Percentiles rank a stretch among this genome's conserved stretches.
phyloP scores from a whole-genome alignment of 352 stramenopile genomes.

The Phytopythium helicoides region DNA sequence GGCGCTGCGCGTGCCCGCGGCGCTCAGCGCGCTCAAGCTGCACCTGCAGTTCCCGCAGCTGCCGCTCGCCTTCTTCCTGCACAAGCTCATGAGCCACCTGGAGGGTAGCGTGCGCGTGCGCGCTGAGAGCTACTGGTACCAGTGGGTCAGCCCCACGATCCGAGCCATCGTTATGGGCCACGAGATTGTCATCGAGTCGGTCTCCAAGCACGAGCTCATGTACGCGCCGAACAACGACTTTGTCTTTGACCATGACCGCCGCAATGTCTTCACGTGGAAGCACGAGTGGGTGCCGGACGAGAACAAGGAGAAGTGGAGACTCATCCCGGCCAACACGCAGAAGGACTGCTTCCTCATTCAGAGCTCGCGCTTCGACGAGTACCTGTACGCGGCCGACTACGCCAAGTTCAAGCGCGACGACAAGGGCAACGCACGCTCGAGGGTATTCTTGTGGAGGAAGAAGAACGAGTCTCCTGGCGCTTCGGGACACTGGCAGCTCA shows the following conservation, averaged over 20 bases:
- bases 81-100: conserved; percentile 61
- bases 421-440: conserved; percentile 43
- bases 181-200: conserved; percentile 33
- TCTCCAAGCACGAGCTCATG: conserved; percentile 36
- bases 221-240: conserved; percentile 43
- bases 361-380: conserved; percentile 54
- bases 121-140: conserved; percentile 64
- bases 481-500: conserved; percentile 60
- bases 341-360: conserved; percentile 68
- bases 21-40: conserved; percentile 23
- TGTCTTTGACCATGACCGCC: conserved; percentile 45
- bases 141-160: conserved; percentile 56
- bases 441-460: conserved; percentile 67
- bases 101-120: conserved; percentile 51
- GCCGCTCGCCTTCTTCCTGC: conserved; percentile 65
- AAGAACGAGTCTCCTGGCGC: conserved; percentile 35
- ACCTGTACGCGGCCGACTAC: conserved; percentile 65
- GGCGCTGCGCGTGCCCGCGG: conserved; percentile 33
- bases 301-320: conserved; percentile 50
- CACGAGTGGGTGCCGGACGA: conserved; percentile 20
- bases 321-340: conserved; percentile 54
- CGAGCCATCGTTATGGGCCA: conserved; percentile 46
- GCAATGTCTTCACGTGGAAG: conserved; percentile 48
- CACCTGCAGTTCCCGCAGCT: conserved; percentile 53
- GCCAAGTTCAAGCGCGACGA: conserved; percentile 62